These are phyloP conservation scores for Podaxis carcinomalis DNA, from an alignment of 768 basidiomycete species.

Conservation along the genomic window DNA sequence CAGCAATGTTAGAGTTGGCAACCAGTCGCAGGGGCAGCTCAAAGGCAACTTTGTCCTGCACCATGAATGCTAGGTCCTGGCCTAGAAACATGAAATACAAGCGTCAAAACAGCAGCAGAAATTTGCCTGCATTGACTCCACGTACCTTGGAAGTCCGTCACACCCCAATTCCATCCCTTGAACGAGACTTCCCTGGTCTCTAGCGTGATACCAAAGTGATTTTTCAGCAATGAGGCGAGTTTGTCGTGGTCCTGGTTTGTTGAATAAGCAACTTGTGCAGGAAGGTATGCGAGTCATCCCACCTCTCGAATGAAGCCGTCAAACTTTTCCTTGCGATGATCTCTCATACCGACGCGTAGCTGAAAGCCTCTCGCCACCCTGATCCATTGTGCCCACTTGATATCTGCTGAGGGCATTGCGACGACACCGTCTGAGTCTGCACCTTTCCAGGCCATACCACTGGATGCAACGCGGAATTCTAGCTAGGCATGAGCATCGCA, in stretches of 20 bases:
- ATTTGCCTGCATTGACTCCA: background rate
- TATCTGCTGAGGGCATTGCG: constrained; percentile 63
- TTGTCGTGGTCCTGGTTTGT: constrained; percentile 82
- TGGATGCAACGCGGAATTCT: constrained; percentile 86
- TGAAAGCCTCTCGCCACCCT: constrained; percentile 92
- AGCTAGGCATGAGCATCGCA: background rate
- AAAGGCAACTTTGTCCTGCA: constrained; percentile 85
- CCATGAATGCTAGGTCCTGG: constrained; percentile 85
- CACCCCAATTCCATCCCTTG: constrained; percentile 99
- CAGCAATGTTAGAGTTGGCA: constrained; percentile 96
- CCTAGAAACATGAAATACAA: constrained; percentile 39
- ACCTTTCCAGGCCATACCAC: constrained; percentile 94
- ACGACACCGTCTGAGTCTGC: constrained; percentile 59
- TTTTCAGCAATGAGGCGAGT: constrained; percentile 74
- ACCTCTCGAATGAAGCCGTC: constrained; percentile 94
- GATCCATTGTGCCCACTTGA: constrained; percentile 89
- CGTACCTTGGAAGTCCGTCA: constrained; percentile 88
- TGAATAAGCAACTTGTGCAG: background rate
- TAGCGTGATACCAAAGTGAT: constrained; percentile 79
- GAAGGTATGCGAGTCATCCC: constrained; percentile 17
- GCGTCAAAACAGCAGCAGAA: background rate
- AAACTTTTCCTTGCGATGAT: constrained; percentile 77
- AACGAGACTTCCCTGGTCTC: constrained; percentile 85
- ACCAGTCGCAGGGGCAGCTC: constrained; percentile 84
- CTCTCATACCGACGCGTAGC: constrained; percentile 77